Evolutionary conservation across 768 basidiomycete genomes (phyloP), one percentile per base, ranked within the genome.

Genomic region (Russula griseocarnosa): DNA sequence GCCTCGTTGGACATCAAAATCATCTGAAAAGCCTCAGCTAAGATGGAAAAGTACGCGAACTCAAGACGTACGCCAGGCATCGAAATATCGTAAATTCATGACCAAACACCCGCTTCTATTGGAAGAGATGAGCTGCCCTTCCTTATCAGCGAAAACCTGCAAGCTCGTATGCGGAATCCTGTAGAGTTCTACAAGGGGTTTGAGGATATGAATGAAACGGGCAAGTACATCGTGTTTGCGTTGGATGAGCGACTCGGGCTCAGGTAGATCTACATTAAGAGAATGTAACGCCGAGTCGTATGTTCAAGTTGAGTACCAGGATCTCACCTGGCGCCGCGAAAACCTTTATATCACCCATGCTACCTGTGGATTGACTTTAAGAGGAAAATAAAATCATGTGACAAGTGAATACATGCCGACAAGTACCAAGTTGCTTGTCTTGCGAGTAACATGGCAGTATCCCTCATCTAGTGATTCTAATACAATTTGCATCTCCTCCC

Each of bases 71-170:
- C 90, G 94, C 91, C 92, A 94, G 55, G 86, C 83, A 70, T 90
- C 82, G 66, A 84, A 94, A 73, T 87, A 96, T 22, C 93, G 81
- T 26, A 93, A 76, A 72, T 97, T 98, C 62, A 97, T 74, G 74
- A 93, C 97, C 18, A 98, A 79, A 63, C 88, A 89, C 3, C 90
- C 93, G 55, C 85, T 85, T 28, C 94, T 80, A 72, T 98, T 99
- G 79, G 98, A 98, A 1, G 94, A 95, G 60, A 98, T 95, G 13
- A 90, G 76, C 1, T 85, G 86, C 1, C 96, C 95, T 5, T 78
- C 76, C 24, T 80, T 72, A 71, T 98, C 95, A 74, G 86, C 88
- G 73, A 98, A 98, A 6, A 99, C 81, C 69, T 96, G 92, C 62
- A 97, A 69, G 53, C 87, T 88, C 0, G 82, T 75, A 26, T 85